Conservation (phyloP, 441 rosid genomes). For the Eutrema salsugineum region DNA sequence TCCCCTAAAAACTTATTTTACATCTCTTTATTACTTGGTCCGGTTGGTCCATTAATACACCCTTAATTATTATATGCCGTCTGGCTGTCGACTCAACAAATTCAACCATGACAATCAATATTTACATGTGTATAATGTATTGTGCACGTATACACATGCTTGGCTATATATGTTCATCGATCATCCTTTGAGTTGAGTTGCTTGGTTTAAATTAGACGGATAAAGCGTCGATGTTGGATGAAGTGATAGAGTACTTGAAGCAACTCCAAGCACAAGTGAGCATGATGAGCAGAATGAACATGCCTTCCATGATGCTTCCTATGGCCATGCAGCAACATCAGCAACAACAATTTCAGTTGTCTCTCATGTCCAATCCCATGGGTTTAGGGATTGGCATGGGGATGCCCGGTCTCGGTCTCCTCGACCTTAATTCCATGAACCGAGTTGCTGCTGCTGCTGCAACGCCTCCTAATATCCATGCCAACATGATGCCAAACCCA, state of each 20-base stretch:
- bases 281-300: conserved; percentile 73
- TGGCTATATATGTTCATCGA: background rate
- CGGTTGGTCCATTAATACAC: conserved; percentile 1
- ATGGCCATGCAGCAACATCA: conserved; percentile 77
- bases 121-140: background rate
- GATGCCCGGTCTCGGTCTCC: conserved; percentile 43
- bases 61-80: conserved; percentile 16
- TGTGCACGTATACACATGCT: background rate
- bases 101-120: background rate
- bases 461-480: conserved; percentile 35
- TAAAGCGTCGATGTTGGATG: conserved; percentile 96
- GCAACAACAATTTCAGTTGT: conserved; percentile 39
- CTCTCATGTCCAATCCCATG: conserved; percentile 64
- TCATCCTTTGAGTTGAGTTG: background rate
- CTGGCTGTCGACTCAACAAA: conserved; percentile 15
- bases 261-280: conserved; percentile 87
- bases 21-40: conserved; percentile 20
- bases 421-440: conserved; percentile 38
- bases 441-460: conserved; percentile 30
- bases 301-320: conserved; percentile 75
- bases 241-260: conserved; percentile 94
- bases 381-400: conserved; percentile 67
- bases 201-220: conserved; percentile 85
- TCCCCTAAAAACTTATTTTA: background rate
- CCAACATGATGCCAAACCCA: conserved; percentile 42